Conservation (phyloP, 163 green algal genomes). For the Scenedesmus sp. region DNA sequence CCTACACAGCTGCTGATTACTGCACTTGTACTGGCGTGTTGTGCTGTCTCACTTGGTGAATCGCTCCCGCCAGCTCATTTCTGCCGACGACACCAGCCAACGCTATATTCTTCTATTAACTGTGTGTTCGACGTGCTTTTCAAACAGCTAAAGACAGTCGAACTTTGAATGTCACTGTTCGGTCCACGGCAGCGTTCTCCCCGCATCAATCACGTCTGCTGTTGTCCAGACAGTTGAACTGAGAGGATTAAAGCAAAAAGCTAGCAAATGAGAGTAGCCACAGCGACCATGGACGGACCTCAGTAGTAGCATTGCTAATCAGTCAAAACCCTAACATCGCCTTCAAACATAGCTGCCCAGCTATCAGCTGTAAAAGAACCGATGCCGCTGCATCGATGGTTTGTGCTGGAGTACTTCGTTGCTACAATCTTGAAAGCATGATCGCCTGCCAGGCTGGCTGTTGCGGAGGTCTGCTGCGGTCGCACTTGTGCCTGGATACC, state of each 20-base stretch:
- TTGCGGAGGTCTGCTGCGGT: too few relatives aligned
- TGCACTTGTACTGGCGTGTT: neutral
- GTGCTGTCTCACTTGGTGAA: constrained; percentile 33
- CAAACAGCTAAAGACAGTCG: neutral
- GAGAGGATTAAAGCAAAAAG: neutral
- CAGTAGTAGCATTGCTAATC: neutral
- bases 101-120: neutral
- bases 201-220: neutral
- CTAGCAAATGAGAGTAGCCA: neutral
- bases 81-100: neutral
- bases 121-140: neutral
- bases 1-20: neutral
- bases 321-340: constrained; percentile 9
- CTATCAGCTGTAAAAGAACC: neutral
- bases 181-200: neutral
- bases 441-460: too few relatives aligned
- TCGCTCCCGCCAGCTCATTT: constrained; percentile 33
- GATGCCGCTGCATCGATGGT: neutral
- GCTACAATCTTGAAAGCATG: too few relatives aligned
- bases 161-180: neutral
- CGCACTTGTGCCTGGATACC: too few relatives aligned
- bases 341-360: neutral
- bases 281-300: neutral
- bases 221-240: neutral
- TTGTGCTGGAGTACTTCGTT: neutral